phyloP scores from a whole-genome alignment of 2,329 filamentous ascomycete species.

The Aspergillus fumigatiaffinis region DNA sequence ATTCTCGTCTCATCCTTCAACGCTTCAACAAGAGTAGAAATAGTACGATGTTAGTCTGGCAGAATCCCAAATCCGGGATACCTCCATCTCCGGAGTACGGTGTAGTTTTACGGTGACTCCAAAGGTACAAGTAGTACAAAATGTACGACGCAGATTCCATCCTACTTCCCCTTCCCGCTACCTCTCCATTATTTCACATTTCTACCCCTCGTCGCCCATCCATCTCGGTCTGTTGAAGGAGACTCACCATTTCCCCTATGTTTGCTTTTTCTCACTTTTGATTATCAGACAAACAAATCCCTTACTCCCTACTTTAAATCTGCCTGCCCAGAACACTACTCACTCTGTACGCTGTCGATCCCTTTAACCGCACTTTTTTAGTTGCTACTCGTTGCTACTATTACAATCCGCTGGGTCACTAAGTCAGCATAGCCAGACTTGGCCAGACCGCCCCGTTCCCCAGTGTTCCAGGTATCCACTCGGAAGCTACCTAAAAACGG shows the following conservation, averaged over 20 bases:
- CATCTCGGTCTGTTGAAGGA: not conserved
- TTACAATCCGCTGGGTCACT: slow-evolving; percentile 8
- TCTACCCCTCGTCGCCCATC: not conserved
- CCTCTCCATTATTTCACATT: not conserved
- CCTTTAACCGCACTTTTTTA: not conserved
- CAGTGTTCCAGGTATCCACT: slow-evolving; percentile 4
- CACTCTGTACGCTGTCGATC: not conserved
- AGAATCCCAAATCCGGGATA: not conserved
- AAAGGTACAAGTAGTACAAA: not conserved
- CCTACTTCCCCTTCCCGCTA: not conserved
- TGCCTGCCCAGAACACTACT: not conserved
- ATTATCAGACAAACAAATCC: not conserved
- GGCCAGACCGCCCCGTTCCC: slow-evolving; percentile 12
- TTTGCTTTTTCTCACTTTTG: not conserved
- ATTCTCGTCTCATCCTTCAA: not conserved
- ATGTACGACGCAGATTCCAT: not conserved
- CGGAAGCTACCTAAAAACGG: not conserved
- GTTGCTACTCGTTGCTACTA: slow-evolving; percentile 4
- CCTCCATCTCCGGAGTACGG: not conserved
- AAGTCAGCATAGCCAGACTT: slow-evolving; percentile 7
- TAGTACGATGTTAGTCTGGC: not conserved
- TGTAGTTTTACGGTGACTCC: not conserved
- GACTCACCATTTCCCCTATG: not conserved
- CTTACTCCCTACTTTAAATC: not conserved
- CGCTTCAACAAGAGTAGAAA: not conserved